Conservation (phyloP, 371 early-diverging fungal species). For the Mortierella sp. region DNA sequence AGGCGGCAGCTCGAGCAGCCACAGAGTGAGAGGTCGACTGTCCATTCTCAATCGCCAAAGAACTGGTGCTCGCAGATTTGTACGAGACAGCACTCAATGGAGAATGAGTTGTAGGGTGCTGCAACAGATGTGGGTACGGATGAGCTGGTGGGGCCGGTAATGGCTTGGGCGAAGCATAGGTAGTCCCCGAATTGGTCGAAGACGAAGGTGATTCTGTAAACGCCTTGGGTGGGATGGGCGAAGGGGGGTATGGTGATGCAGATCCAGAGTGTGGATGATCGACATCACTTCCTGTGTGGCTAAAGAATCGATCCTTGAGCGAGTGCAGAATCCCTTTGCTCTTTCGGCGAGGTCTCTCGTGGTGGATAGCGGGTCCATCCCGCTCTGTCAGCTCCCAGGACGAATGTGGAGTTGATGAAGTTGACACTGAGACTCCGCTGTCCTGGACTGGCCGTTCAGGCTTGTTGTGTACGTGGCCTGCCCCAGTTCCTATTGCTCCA, state of each 20-base stretch:
- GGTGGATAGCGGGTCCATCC: slow-evolving; percentile 22
- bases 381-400: slow-evolving; percentile 55
- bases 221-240: slow-evolving; percentile 38
- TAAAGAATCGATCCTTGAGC: slow-evolving; percentile 52
- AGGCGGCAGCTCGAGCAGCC: slow-evolving; percentile 9
- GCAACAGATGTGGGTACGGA: slow-evolving; percentile 32
- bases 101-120: slow-evolving; percentile 30
- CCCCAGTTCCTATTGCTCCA: background rate
- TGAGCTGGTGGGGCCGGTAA: slow-evolving; percentile 57
- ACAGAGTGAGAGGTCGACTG: slow-evolving; percentile 19
- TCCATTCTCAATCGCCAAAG: slow-evolving; percentile 43
- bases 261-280: slow-evolving; percentile 25
- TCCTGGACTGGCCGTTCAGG: slow-evolving; percentile 37
- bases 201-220: slow-evolving; percentile 40
- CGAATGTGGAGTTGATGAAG: slow-evolving; percentile 48
- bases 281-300: slow-evolving; percentile 27
- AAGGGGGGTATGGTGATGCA: slow-evolving; percentile 39
- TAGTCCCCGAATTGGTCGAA: slow-evolving; percentile 40
- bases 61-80: slow-evolving; percentile 54
- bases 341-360: slow-evolving; percentile 48
- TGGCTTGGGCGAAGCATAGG: slow-evolving; percentile 49
- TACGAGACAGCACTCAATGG: slow-evolving; percentile 34
- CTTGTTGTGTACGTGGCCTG: background rate
- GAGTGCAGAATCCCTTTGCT: slow-evolving; percentile 54
- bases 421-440: slow-evolving; percentile 52